Evolutionary conservation across 805 yeast species (phyloP).

Genomic region (Saccharomycopsis javanensis): DNA sequence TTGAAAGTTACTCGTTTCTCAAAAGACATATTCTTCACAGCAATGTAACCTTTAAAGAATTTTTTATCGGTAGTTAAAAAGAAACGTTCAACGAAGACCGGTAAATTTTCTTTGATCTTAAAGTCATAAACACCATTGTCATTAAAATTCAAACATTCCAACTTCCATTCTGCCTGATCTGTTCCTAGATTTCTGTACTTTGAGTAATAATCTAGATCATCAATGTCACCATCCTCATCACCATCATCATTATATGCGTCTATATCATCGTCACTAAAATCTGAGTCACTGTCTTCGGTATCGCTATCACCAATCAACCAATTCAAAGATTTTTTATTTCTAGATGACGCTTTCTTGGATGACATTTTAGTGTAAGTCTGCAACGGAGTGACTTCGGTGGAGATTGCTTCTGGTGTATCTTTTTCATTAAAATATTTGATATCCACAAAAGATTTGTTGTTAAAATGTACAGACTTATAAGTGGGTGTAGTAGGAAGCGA

Average conservation of each 20-base stretch:
- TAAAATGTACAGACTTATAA: slow-evolving; percentile 74
- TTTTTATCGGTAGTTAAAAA: slow-evolving; percentile 50
- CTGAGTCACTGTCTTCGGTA: slow-evolving; percentile 16
- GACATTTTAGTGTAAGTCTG: not conserved
- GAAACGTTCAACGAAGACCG: slow-evolving; percentile 58
- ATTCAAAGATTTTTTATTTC: slow-evolving; percentile 1
- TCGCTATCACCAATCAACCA: slow-evolving; percentile 20
- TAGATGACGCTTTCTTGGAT: slow-evolving; percentile 15
- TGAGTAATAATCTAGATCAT: not conserved
- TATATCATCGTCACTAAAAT: slow-evolving; percentile 18
- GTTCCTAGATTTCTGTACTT: not conserved
- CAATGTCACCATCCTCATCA: slow-evolving; percentile 21
- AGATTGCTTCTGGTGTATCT: slow-evolving; percentile 71
- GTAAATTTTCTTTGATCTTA: slow-evolving; percentile 17
- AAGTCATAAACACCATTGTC: slow-evolving; percentile 20
- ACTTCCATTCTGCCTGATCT: slow-evolving; percentile 23
- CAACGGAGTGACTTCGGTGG: slow-evolving; percentile 55
- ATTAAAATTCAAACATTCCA: slow-evolving; percentile 26
- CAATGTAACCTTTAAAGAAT: slow-evolving; percentile 59
- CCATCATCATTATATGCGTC: slow-evolving; percentile 21
- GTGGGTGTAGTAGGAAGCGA: slow-evolving; percentile 50
- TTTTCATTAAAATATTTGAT: slow-evolving; percentile 62
- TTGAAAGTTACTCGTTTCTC: slow-evolving; percentile 59
- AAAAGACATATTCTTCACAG: slow-evolving; percentile 66
- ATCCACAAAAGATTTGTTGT: slow-evolving; percentile 45